These are phyloP conservation scores for Ceratobasidium papillatum DNA, from an alignment of 1,284 basidiomycete genomes.

Conservation along the genomic window DNA sequence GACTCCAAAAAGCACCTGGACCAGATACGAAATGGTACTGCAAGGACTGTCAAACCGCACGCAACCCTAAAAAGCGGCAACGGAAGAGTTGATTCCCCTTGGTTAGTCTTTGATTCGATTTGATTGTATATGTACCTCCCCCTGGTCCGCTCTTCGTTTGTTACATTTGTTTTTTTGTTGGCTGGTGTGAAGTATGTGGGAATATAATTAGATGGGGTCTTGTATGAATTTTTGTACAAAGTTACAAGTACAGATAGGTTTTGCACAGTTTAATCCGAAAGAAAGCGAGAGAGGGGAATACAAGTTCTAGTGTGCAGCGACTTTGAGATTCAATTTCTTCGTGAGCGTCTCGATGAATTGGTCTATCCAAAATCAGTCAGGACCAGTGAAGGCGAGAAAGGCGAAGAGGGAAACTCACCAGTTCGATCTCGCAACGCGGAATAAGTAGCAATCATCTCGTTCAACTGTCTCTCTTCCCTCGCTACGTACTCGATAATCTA, in stretches of 20 bases:
- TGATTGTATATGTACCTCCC: conserved; percentile 18
- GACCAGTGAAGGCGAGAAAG: neutral
- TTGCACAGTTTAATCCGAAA: neutral
- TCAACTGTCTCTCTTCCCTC: conserved; percentile 19
- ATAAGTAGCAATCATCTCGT: conserved; percentile 32
- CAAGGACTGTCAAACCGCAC: conserved; percentile 59
- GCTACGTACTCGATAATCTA: conserved; percentile 32
- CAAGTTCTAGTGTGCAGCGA: neutral
- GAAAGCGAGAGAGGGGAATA: neutral
- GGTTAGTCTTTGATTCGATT: neutral
- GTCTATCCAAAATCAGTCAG: neutral
- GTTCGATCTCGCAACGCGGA: conserved; percentile 21
- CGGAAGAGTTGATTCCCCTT: neutral
- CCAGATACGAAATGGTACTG: conserved; percentile 73
- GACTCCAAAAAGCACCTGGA: conserved; percentile 66
- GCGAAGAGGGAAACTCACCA: neutral
- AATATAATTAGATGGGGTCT: conserved; percentile 35
- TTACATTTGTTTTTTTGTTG: neutral
- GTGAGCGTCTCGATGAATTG: conserved; percentile 30
- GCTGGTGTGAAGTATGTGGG: conserved; percentile 8
- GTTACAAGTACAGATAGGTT: neutral
- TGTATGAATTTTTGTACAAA: neutral
- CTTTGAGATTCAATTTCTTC: conserved; percentile 17
- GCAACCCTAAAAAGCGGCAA: neutral
- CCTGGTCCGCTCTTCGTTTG: neutral